phyloP scores from a whole-genome alignment of 2,329 filamentous ascomycete genomes.

The Colletotrichum eleusines region DNA sequence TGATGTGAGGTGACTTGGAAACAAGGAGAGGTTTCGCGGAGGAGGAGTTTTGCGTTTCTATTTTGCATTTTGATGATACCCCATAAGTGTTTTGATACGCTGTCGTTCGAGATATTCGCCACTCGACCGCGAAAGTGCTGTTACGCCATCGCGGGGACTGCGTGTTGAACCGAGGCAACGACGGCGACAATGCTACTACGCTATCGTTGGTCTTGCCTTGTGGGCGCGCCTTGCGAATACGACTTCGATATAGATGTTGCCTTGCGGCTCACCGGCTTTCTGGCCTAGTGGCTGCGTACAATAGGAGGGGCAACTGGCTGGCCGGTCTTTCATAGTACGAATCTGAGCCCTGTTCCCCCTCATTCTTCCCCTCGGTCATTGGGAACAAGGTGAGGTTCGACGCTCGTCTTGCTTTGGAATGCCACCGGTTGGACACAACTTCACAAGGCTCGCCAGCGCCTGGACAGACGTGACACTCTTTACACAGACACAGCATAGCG shows the following conservation, averaged over 20 bases:
- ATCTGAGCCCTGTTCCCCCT: slow-evolving; percentile 25
- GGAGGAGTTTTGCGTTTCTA: slow-evolving; percentile 40
- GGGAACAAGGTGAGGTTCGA: not conserved
- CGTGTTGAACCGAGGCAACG: slow-evolving; percentile 61
- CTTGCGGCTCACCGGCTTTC: not conserved
- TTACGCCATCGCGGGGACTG: slow-evolving; percentile 69
- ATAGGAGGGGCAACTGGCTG: slow-evolving; percentile 10
- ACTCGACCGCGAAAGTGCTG: slow-evolving; percentile 67
- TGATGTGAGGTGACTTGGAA: not conserved
- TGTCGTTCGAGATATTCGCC: slow-evolving; percentile 55
- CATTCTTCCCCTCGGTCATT: not conserved
- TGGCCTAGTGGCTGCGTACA: not conserved
- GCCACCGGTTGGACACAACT: slow-evolving; percentile 9
- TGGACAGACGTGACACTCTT: slow-evolving; percentile 8
- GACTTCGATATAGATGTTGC: slow-evolving; percentile 30
- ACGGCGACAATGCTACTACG: slow-evolving; percentile 66
- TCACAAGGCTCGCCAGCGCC: slow-evolving; percentile 20
- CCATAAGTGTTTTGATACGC: slow-evolving; percentile 60
- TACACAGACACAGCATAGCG: no score
- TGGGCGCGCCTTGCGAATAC: slow-evolving; percentile 55
- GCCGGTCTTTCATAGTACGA: slow-evolving; percentile 24
- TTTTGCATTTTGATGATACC: slow-evolving; percentile 55
- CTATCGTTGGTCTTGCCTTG: slow-evolving; percentile 64
- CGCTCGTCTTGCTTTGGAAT: not conserved
- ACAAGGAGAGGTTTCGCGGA: not conserved